Evolutionary conservation across 2,329 filamentous ascomycete genomes (phyloP).

Genomic region (Zopfia rhizophila): DNA sequence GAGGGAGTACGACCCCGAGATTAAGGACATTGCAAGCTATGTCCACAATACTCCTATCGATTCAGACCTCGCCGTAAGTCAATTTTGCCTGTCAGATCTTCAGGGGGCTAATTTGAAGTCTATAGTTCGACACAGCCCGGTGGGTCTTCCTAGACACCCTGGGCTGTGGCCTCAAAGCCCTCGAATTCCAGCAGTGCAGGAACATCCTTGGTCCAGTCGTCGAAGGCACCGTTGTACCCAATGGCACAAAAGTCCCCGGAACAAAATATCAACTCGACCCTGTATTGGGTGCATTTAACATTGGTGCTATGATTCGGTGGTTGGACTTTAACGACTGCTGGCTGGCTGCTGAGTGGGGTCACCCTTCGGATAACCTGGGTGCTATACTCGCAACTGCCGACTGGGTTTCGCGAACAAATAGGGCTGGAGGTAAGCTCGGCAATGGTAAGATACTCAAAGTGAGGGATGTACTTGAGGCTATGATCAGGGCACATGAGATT

Average conservation of each 20-base stretch:
- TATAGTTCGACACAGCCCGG: constrained; percentile 90
- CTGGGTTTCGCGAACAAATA: constrained; percentile 95
- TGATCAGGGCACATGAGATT: constrained; percentile 99
- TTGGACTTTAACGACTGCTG: constrained; percentile 99
- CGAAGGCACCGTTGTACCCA: constrained; percentile 88
- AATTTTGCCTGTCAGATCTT: constrained; percentile 2
- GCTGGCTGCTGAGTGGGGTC: constrained; percentile 98
- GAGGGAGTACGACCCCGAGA: constrained; percentile 84
- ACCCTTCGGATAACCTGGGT: constrained; percentile 97
- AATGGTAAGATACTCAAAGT: constrained; percentile 85
- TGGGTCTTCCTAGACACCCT: constrained; percentile 97
- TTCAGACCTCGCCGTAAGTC: constrained; percentile 89
- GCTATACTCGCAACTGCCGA: constrained; percentile 96
- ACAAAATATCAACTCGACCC: constrained; percentile 95
- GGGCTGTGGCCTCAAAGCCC: constrained; percentile 93
- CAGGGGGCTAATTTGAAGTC: constrained; percentile 25
- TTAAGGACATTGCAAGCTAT: constrained; percentile 94
- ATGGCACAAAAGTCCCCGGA: constrained; percentile 89
- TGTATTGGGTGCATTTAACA: constrained; percentile 97
- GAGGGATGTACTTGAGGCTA: constrained; percentile 90
- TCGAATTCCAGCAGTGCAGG: constrained; percentile 94
- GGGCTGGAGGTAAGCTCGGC: constrained; percentile 79
- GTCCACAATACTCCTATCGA: constrained; percentile 91
- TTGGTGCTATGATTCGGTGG: constrained; percentile 98
- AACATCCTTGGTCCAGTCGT: constrained; percentile 95